Conservation (phyloP, 2,329 filamentous ascomycete genomes). For the Trichoderma aggressivum region DNA sequence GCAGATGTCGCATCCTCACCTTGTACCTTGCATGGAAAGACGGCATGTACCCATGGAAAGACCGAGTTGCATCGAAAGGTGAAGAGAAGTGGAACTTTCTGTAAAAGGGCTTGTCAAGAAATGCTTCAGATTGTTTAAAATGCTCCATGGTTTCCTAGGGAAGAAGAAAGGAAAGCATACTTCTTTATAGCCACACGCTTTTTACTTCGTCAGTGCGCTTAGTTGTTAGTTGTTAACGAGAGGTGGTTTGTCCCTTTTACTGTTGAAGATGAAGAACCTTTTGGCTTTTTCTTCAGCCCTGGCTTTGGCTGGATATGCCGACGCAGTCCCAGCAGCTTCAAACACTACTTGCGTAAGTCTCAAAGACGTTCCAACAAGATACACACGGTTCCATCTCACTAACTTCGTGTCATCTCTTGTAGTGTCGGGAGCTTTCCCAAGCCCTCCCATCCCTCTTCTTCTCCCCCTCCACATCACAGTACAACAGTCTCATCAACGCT, state of each 20-base stretch:
- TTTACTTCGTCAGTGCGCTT: too few relatives aligned
- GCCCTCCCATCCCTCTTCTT: neutral
- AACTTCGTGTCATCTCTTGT: neutral
- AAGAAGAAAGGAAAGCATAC: neutral
- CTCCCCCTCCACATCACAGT: neutral
- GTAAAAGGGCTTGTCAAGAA: neutral
- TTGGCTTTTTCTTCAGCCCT: neutral
- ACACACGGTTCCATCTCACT: too few relatives aligned
- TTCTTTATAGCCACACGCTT: neutral
- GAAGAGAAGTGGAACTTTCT: neutral
- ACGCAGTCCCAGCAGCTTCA: neutral
- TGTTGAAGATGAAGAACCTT: neutral
- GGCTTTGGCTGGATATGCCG: neutral
- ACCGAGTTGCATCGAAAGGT: neutral
- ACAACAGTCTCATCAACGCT: neutral
- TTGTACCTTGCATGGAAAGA: neutral
- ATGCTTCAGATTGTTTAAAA: neutral
- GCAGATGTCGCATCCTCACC: neutral
- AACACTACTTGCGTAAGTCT: neutral
- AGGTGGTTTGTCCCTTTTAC: neutral
- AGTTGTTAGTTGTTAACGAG: neutral
- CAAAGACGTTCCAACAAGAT: neutral
- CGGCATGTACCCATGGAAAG: neutral
- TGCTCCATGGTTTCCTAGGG: too few relatives aligned
- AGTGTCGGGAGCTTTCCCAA: neutral